Base-by-base conservation (phyloP, 345 rosid genomes). In the Cardiospermum halicacabum region DNA sequence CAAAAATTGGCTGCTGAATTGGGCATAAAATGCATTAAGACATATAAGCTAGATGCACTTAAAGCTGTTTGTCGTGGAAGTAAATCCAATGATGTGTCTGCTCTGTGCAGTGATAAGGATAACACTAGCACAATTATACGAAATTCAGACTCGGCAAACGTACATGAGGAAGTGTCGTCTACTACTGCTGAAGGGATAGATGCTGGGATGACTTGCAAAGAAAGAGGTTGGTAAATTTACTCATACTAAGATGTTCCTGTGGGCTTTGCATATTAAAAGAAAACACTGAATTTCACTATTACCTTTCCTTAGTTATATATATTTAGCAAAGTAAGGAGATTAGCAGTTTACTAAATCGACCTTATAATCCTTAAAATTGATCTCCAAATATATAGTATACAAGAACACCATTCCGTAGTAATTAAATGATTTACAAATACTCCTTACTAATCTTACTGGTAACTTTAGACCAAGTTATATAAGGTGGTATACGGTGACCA, bases 11-110 rank as follows among this genome's bases (percentile, higher is more conserved):
- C 88, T 75, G 84, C 87, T 30, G 99, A 94, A 84, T 73, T 91
- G 89, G 83, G 96, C 16, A 81, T 91, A 75, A 85, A 75, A 42
- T 91, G 93, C 77, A 89, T 94, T 70, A 87, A 76, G 18, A 80
- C 97, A 6, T 89, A 80, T 70, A 94, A 83, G 74, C 62, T 94
- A 66, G 97, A 94, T 72, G 95, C 96, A 56, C 90, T 91, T 54
- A 91, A 94, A 81, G 80, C 97, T 76, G 92, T 90, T 74, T 40
- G 82, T 69, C 79, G 60, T 75, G 72, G 71, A 70, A 72, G 47
- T 71, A 86, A 67, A 64, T 70, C 77, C 61, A 56, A 62, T 54
- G 78, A 73, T 57, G 56, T 58, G 27, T 15, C 77, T 64, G 45
- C 69, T 28, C 53, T 31, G 39, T 65, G 58, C 72, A 32, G 48